A percentile compares a stretch with the other conserved stretches of the same genome.
Conservation (phyloP, 768 basidiomycete genomes). For the Chalciporus sphaerocephalus region DNA sequence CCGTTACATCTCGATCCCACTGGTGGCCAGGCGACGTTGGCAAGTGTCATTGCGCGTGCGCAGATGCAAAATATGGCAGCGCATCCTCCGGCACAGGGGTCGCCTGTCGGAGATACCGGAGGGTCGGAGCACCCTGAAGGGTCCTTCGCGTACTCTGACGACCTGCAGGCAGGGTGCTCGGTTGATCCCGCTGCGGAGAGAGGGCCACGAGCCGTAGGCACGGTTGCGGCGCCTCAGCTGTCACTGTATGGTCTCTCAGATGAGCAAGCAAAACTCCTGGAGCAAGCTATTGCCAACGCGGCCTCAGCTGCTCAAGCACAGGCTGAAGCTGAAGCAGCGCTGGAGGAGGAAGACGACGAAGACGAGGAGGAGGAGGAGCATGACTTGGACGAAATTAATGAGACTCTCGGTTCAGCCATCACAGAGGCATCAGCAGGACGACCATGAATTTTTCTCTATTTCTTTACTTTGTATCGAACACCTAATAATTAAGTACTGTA, state of each 20-base stretch:
- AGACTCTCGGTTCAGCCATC: slow-evolving; percentile 12
- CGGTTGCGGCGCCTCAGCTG: slow-evolving; percentile 36
- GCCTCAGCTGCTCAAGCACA: slow-evolving; percentile 73
- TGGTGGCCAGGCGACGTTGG: slow-evolving; percentile 61
- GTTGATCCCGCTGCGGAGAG: slow-evolving; percentile 7
- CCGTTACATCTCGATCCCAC: slow-evolving; percentile 40
- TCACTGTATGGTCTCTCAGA: slow-evolving; percentile 70
- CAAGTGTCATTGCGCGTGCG: slow-evolving; percentile 69
- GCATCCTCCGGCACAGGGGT: slow-evolving; percentile 12
- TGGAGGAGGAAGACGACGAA: slow-evolving; percentile 66
- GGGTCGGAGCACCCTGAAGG: slow-evolving; percentile 10
- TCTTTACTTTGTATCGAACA: slow-evolving; percentile 19
- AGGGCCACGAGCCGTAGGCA: slow-evolving; percentile 5
- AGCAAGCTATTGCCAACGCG: slow-evolving; percentile 70
- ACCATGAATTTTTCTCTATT: slow-evolving; percentile 24
- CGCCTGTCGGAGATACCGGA: slow-evolving; percentile 1
- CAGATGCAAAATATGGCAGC: slow-evolving; percentile 46
- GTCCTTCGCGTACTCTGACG: slow-evolving; percentile 5
- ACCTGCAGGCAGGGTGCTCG: not conserved
- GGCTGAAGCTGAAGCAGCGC: slow-evolving; percentile 71
- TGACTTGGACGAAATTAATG: slow-evolving; percentile 16
- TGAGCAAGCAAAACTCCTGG: slow-evolving; percentile 64
- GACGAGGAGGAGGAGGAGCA: slow-evolving; percentile 41
- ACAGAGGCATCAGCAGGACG: slow-evolving; percentile 3
- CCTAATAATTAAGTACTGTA: slow-evolving; percentile 24